These are phyloP conservation scores for Gleditsia sinensis DNA, from an alignment of 306 rosid genomes.

Conservation along the genomic window DNA sequence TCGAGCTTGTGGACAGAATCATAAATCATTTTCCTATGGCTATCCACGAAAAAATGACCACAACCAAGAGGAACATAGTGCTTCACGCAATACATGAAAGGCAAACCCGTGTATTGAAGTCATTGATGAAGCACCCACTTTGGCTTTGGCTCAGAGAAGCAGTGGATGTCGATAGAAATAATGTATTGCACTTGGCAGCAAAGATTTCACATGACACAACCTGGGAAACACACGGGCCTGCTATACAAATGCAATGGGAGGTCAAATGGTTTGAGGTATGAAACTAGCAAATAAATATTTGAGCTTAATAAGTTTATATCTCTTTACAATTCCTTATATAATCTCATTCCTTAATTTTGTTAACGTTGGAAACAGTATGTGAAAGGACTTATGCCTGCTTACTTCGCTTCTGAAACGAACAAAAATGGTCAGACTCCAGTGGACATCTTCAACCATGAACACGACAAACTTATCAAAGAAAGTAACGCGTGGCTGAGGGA, in stretches of 20 bases:
- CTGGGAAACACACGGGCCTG: background rate
- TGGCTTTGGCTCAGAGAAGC: background rate
- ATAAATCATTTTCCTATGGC: fast-evolving
- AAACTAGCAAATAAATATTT: too few species aligned
- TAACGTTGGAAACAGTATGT: too few species aligned
- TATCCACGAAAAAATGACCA: background rate
- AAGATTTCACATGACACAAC: too few species aligned
- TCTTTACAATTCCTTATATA: too few species aligned
- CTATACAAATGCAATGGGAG: constrained; percentile 7
- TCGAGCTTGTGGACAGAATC: background rate
- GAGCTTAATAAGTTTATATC: too few species aligned
- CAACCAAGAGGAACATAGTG: background rate
- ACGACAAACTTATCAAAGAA: too few species aligned
- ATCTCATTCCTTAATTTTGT: too few species aligned
- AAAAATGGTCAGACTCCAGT: too few species aligned
- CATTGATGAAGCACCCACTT: background rate
- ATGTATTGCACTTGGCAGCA: background rate
- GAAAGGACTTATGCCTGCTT: too few species aligned
- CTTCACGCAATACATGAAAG: background rate
- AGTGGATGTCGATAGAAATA: background rate
- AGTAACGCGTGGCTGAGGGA: too few species aligned
- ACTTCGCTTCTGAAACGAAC: too few species aligned
- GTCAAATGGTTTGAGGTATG: background rate
- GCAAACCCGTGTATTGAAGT: background rate
- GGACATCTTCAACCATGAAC: too few species aligned